Evolutionary conservation across 257 asterid species (phyloP), one percentile per base, ranked within the genome.

Genomic region (Solanum tarijense): DNA sequence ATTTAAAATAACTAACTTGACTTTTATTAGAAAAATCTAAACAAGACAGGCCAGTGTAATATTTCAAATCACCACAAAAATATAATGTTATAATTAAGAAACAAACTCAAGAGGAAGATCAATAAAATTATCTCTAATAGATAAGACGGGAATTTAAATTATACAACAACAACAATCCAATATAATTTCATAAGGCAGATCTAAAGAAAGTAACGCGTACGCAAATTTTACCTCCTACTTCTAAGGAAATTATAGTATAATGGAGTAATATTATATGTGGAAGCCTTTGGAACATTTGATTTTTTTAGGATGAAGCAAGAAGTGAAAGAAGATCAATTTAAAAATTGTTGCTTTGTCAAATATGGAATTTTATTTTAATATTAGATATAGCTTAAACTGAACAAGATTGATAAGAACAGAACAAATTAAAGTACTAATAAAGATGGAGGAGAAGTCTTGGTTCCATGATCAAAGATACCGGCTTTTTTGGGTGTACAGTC

Each of bases 401-500:
- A 5, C 35, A 66, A 66, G 35, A 66, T 66, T 66, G 73, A 66
- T 66, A 66, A 25, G 8, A 66, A 12, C 35, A 25, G 9, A 66
- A 27, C 34, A n/a, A n/a, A 66, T 2, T 66, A 66, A 5, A 65
- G 14, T 65, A 2, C 7, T n/a, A n/a, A 65, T 65, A 65, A 60
- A 60, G 65, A 55, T 55, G 65, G 25, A 55, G 65, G 65, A 9
- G 25, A 20, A 55, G 65, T 55, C 11, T 55, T 6, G 65, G 65
- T 18, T 55, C n/a, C 65, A 90, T n/a, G 21, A 88, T 31, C 34
- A 89, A 21, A n/a, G 85, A 25, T 85, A 83, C 27, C 1, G 87
- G 85, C 5, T 83, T 52, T 25, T 89, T 89, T 20, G 91, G 91
- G 23, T 31, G 88, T 12, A 85, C 73, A 3, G 87, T 32, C 3